Percentiles rank a stretch among this genome's conserved stretches.
phyloP scores from a whole-genome alignment of 176 grass and related monocot genomes.

The Oryza meridionalis region DNA sequence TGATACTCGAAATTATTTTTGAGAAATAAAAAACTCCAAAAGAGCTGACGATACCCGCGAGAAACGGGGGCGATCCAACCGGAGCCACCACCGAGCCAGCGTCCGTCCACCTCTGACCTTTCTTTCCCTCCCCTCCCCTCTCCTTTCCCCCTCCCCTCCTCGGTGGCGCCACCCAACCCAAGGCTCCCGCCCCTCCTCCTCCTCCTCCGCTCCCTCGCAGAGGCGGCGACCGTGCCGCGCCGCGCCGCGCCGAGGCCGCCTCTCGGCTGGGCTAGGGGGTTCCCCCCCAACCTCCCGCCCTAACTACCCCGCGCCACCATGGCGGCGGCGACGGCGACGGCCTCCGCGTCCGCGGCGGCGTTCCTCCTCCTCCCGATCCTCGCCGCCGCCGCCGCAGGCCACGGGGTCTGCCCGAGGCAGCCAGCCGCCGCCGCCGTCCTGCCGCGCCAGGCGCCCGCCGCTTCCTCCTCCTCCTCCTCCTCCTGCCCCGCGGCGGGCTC shows the following conservation, averaged over 20 bases:
- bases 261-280: not conserved
- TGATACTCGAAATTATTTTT: too few species aligned
- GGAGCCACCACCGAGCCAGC: not conserved
- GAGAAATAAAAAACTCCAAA: too few species aligned
- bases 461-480: too few species aligned
- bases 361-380: constrained; percentile 39
- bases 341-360: constrained; percentile 21
- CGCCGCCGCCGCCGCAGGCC: constrained; percentile 24
- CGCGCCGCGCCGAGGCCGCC: not conserved
- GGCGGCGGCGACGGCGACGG: constrained; percentile 13
- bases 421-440: constrained; percentile 30
- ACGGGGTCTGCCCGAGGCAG: constrained; percentile 35
- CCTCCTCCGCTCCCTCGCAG: not conserved
- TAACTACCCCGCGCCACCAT: not conserved
- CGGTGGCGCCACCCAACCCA: not conserved
- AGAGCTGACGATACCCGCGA: not conserved
- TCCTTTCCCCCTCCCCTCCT: not conserved
- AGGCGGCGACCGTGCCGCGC: too few species aligned
- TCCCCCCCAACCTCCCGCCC: not conserved
- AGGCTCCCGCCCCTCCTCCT: not conserved
- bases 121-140: not conserved
- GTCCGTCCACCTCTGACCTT: constrained; percentile 6
- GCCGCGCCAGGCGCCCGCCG: not conserved
- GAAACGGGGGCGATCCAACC: constrained; percentile 26
- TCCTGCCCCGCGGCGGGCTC: constrained; percentile 12